Base-by-base conservation (phyloP, 306 rosid genomes). In the Dicorynia guianensis region DNA sequence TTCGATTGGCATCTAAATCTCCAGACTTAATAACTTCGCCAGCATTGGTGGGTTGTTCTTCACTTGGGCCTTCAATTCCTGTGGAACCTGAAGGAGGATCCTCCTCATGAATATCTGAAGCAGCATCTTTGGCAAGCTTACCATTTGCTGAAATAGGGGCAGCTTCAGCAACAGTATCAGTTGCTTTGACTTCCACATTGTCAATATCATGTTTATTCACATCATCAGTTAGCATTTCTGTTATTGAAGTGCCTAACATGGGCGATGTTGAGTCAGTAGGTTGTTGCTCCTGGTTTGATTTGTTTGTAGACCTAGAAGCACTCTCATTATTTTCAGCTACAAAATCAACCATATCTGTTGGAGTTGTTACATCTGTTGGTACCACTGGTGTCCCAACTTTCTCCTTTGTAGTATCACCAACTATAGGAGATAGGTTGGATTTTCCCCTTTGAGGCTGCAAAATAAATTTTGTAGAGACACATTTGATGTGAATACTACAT, bases 361-460 rank as follows among this genome's bases (percentile, higher is more conserved):
- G 85, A 59, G 86, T 68, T 70, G 81, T 47, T 48, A 58, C 74
- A 66, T 87, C 85, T 60, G 34, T 76, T 17, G 56, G 83, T 49
- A 79, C 81, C 55, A 69, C 55, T 50, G 77, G 71, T 38, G 62
- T 53, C 53, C 75, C 85, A 78, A 44, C 79, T 79, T 82, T 85
- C 79, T 87, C 93, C 64, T 49, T 44, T 18, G 74, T 59, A 71
- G 71, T 40, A 76, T 81, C 86, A 60, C 74, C 75, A 15, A 54
- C 63, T 74, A 39, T 70, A 56, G 82, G 62, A 69, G 85, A 75
- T 44, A 81, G 78, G 33, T 35, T 79, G 4, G 86, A 69, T 43
- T 4, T 80, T 71, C 76, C 75, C 85, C 83, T 87, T 79, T 74
- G 90, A 81, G 86, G 79, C 97, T 87, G 83, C 44, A 78, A 83